These are phyloP conservation scores for Lipomyces anomalus DNA, from an alignment of 805 yeast genomes.

Conservation along the genomic window DNA sequence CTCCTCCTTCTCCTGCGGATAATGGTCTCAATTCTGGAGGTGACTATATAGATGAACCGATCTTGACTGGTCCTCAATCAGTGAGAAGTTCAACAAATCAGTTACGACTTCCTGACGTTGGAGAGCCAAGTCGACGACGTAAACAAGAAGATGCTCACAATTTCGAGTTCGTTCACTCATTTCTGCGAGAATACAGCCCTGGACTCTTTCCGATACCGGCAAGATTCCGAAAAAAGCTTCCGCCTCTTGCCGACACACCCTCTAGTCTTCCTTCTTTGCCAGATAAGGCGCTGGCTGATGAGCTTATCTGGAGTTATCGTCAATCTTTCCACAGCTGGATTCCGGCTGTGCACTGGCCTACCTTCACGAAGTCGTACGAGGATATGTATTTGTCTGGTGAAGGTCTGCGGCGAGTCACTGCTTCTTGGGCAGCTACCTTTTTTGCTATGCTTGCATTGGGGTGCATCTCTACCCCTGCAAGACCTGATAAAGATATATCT, in stretches of 20 bases:
- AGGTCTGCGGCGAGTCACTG: slow-evolving; percentile 7
- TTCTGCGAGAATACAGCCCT: slow-evolving; percentile 7
- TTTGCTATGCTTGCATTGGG: slow-evolving; percentile 29
- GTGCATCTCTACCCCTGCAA: too few relatives aligned
- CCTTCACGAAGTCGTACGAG: slow-evolving; percentile 18
- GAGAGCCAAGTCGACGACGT: too few relatives aligned
- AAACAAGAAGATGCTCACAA: too few relatives aligned
- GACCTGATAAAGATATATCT: slow-evolving; percentile 14
- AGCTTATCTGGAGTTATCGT: slow-evolving; percentile 21
- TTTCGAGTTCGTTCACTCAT: slow-evolving; percentile 8
- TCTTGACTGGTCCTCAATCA: too few relatives aligned
- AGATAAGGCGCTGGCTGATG: slow-evolving; percentile 14
- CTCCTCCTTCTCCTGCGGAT: too few relatives aligned
- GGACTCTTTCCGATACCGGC: slow-evolving; percentile 22
- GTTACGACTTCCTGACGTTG: too few relatives aligned
- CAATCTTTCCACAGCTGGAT: slow-evolving; percentile 27
- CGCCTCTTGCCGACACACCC: slow-evolving; percentile 1
- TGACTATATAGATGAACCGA: too few relatives aligned
- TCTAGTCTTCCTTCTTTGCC: slow-evolving; percentile 17
- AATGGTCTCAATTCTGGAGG: too few relatives aligned
- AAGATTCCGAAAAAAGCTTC: slow-evolving; percentile 10
- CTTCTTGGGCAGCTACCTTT: slow-evolving; percentile 23
- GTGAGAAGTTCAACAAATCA: too few relatives aligned
- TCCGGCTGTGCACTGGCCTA: slow-evolving; percentile 29
- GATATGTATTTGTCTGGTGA: slow-evolving; percentile 12